Evolutionary conservation across 108 stramenopile species (phyloP).

Genomic region (Chaetoceros muelleri): DNA sequence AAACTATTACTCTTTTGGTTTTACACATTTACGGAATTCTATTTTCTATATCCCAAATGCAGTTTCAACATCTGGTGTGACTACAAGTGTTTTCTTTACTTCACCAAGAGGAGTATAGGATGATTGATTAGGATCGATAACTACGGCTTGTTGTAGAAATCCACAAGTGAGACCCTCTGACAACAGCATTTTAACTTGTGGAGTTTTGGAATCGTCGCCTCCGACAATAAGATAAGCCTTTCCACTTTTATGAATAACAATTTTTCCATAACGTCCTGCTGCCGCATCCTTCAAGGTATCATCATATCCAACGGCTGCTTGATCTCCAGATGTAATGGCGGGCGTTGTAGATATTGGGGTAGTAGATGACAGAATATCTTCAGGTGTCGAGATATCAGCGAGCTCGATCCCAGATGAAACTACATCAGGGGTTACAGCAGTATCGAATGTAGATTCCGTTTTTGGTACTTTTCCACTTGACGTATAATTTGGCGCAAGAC

Average conservation of each 20-base stretch:
- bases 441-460: background rate
- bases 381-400: background rate
- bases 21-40: too few relatives aligned
- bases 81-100: constrained; percentile 64
- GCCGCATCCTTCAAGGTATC: constrained; percentile 41
- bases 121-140: constrained; percentile 45
- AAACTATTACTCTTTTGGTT: too few relatives aligned
- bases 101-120: constrained; percentile 49
- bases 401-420: background rate
- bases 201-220: constrained; percentile 15
- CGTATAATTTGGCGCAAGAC: constrained; percentile 6
- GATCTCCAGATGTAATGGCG: background rate
- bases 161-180: constrained; percentile 70
- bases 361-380: background rate
- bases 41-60: constrained; percentile 13
- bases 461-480: background rate
- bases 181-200: constrained; percentile 51
- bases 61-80: constrained; percentile 62
- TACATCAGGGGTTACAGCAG: background rate
- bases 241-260: constrained; percentile 73
- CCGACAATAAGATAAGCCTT: constrained; percentile 61
- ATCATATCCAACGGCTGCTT: constrained; percentile 26
- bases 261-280: constrained; percentile 63
- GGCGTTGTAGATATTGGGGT: background rate
- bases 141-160: constrained; percentile 74